Evolutionary conservation across 106 monocot species (phyloP), one percentile per base, ranked within the genome.

Genomic region (Platanthera zijinensis): DNA sequence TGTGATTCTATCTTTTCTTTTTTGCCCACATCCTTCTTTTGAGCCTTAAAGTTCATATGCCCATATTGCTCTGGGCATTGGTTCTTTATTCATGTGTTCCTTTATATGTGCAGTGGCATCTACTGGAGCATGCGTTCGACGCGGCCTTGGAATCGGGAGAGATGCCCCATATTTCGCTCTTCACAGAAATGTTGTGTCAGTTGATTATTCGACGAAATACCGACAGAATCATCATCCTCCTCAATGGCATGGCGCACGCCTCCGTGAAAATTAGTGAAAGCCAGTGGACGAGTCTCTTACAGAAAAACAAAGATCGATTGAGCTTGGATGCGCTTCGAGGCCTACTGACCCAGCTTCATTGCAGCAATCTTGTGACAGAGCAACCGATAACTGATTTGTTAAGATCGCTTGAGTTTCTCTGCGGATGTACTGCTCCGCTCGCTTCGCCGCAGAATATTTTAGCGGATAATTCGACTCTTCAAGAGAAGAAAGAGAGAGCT

Each of bases 61-160:
- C 21, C 7, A 2, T 18, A 61, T 61, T 61, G 9, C 18, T 19
- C 7, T 61, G 21, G 19, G 32, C 53, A 67, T 22, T 9, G 12
- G 11, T 67, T 67, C 30, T 48, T 71, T 1, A 71, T 71, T 72
- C 14, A 3, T 72, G 22, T 72, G 15, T 0, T 50, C 7, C n/a
- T 10, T 72, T 72, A 10, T 72, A 10, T 72, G 50, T 86, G 67
- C 77, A 99, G 97, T 81, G 82, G 54, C 86, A 90, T 88, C 78
- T 99, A 61, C 76, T 99, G 77, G 97, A 99, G 72, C 97, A 99
- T 85, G 94, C 88, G 77, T 88, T 94, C 84, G 86, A 94, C 61
- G 71, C 81, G 10, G 79, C 86, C 59, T 78, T 99, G 19, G 94
- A 92, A 81, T 75, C 71, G 22, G 97, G 88, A 56, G 84, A 92